Evolutionary conservation across 2,329 filamentous ascomycete genomes (phyloP).

Genomic region (Myriosclerotinia scirpicola): DNA sequence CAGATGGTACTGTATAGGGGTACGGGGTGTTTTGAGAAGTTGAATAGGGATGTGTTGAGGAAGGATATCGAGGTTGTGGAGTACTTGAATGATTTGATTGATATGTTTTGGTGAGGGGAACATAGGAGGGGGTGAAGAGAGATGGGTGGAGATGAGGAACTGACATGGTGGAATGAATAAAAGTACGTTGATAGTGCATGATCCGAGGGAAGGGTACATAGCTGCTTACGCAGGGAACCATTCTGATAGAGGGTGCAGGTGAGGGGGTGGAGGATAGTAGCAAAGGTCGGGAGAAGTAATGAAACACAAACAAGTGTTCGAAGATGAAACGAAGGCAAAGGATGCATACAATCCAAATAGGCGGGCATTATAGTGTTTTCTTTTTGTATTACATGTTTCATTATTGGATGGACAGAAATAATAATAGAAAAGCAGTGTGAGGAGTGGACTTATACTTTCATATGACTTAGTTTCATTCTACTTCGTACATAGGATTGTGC

Average conservation of each 20-base stretch:
- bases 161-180: too few species aligned
- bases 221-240: not conserved
- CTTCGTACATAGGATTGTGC: not conserved
- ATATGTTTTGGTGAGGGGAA: conserved; percentile 25
- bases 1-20: conserved; percentile 36
- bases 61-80: conserved; percentile 41
- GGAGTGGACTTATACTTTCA: not conserved
- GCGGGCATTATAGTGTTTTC: not conserved
- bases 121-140: not conserved
- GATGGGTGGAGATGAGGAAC: not conserved
- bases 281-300: not conserved
- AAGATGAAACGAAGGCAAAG: not conserved
- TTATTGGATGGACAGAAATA: not conserved
- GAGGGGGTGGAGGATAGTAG: not conserved
- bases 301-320: not conserved
- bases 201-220: not conserved
- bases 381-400: not conserved
- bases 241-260: not conserved
- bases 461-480: not conserved
- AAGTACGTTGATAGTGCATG: not conserved
- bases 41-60: conserved; percentile 39
- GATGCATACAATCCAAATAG: not conserved
- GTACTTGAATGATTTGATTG: conserved; percentile 41
- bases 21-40: conserved; percentile 37
- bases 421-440: not conserved